phyloP scores from a whole-genome alignment of 1,139 yeast species.

The Candida dubliniensis region DNA sequence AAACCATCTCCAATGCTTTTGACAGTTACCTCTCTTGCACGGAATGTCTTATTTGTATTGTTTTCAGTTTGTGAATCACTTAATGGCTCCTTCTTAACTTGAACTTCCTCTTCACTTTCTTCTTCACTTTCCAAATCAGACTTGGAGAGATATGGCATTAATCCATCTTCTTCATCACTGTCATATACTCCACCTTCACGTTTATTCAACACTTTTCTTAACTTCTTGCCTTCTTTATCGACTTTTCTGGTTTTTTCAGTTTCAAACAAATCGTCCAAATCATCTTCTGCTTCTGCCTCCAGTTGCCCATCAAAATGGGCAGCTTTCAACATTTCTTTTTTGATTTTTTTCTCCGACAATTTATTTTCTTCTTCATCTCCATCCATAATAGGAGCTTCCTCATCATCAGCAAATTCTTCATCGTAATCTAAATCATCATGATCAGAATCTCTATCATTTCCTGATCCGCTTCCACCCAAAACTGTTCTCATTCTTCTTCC shows the following conservation, averaged over 20 bases:
- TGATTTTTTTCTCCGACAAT: conserved; percentile 83
- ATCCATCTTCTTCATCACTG: conserved; percentile 61
- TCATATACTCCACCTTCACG: conserved; percentile 92
- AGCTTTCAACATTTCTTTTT: conserved; percentile 87
- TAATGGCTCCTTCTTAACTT: conserved; percentile 46
- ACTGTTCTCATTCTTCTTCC: conserved; percentile 57
- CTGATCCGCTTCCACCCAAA: conserved; percentile 47
- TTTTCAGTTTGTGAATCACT: conserved; percentile 22
- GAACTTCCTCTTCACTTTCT: conserved; percentile 37
- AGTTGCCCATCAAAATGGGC: conserved; percentile 67
- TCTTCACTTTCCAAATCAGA: conserved; percentile 67
- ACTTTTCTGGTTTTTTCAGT: conserved; percentile 66
- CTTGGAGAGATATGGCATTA: conserved; percentile 77
- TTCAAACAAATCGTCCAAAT: conserved; percentile 65
- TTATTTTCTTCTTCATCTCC: conserved; percentile 95
- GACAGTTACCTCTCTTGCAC: conserved; percentile 42
- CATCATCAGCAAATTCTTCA: conserved; percentile 98
- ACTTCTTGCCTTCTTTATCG: conserved; percentile 87
- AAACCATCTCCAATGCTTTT: conserved; percentile 61
- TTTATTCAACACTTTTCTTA: conserved; percentile 79
- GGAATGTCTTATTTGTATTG: conserved; percentile 13
- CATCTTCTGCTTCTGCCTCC: conserved; percentile 59
- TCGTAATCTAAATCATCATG: conserved; percentile 93
- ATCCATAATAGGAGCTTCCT: conserved; percentile 96
- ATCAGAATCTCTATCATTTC: conserved; percentile 67